phyloP scores from a whole-genome alignment of 331 rosid genomes.

The Erythrophleum ivorense region DNA sequence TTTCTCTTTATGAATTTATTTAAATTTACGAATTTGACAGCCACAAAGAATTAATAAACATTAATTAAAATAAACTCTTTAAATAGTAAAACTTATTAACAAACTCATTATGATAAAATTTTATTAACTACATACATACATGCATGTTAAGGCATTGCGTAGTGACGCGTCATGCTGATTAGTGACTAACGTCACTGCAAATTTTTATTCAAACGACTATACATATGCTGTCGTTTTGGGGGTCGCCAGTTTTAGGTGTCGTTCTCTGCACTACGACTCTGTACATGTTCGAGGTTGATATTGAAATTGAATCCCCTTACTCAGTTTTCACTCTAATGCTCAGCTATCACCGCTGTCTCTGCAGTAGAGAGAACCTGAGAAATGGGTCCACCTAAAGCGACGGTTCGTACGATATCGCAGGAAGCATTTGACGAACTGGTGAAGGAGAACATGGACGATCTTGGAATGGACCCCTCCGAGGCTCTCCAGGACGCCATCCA shows the following conservation, averaged over 20 bases:
- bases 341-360: not conserved
- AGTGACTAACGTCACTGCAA: not conserved
- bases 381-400: constrained; percentile 69
- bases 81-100: too few species aligned
- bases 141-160: not conserved
- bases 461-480: constrained; percentile 88
- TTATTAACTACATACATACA: too few species aligned
- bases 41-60: too few species aligned
- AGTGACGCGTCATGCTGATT: not conserved
- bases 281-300: not conserved
- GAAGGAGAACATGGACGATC: constrained; percentile 85
- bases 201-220: not conserved
- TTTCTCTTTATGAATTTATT: too few species aligned
- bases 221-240: not conserved
- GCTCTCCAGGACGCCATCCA: constrained; percentile 88
- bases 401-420: constrained; percentile 80
- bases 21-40: too few species aligned
- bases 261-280: not conserved
- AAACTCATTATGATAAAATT: not conserved
- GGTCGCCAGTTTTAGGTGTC: not conserved
- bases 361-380: not conserved
- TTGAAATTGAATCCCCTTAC: not conserved
- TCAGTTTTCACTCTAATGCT: not conserved
- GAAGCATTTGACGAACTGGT: constrained; percentile 86
- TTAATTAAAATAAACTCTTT: too few species aligned